A percentile compares a stretch with the other conserved stretches of the same genome.
phyloP scores from a whole-genome alignment of 768 basidiomycete genomes.

The Gyrodon lividus region DNA sequence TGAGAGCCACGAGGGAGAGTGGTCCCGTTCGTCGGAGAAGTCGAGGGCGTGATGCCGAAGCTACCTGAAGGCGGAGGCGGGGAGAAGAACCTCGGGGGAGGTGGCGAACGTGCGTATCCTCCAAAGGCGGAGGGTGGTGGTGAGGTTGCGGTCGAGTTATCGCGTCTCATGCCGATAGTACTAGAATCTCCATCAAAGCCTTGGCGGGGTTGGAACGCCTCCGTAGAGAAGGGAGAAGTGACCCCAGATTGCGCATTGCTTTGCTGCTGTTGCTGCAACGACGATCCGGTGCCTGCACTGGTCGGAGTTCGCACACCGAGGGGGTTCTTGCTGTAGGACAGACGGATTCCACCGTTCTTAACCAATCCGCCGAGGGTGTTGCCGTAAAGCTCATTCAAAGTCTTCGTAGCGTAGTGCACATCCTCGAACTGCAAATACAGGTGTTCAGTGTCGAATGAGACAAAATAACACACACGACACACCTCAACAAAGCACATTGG shows the following conservation, averaged over 20 bases:
- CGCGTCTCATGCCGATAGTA: slow-evolving; percentile 21
- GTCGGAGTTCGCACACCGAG: slow-evolving; percentile 88
- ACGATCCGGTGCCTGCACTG: slow-evolving; percentile 38
- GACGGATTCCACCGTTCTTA: slow-evolving; percentile 92
- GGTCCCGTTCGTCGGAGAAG: slow-evolving; percentile 25
- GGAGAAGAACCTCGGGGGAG: slow-evolving; percentile 34
- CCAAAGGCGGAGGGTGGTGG: slow-evolving; percentile 25
- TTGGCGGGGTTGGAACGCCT: slow-evolving; percentile 31
- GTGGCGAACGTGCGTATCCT: slow-evolving; percentile 34
- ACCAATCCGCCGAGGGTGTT: slow-evolving; percentile 88
- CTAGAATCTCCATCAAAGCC: slow-evolving; percentile 27
- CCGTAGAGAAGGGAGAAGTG: slow-evolving; percentile 29
- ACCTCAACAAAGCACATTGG: slow-evolving; percentile 99
- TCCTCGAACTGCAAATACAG: slow-evolving; percentile 74
- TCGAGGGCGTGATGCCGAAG: slow-evolving; percentile 26
- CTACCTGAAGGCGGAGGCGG: slow-evolving; percentile 30
- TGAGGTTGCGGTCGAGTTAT: slow-evolving; percentile 23
- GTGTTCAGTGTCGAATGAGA: background rate
- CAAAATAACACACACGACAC: slow-evolving; percentile 13
- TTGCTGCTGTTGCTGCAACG: slow-evolving; percentile 30
- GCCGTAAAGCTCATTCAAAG: slow-evolving; percentile 89
- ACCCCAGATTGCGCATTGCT: slow-evolving; percentile 16
- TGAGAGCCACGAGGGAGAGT: slow-evolving; percentile 32
- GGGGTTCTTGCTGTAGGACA: slow-evolving; percentile 98
- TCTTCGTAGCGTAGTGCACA: slow-evolving; percentile 76